A percentile compares a stretch with the other conserved stretches of the same genome.
Evolutionary conservation across 176 grass and related monocot species (phyloP).

Genomic region (Stipa capillata): DNA sequence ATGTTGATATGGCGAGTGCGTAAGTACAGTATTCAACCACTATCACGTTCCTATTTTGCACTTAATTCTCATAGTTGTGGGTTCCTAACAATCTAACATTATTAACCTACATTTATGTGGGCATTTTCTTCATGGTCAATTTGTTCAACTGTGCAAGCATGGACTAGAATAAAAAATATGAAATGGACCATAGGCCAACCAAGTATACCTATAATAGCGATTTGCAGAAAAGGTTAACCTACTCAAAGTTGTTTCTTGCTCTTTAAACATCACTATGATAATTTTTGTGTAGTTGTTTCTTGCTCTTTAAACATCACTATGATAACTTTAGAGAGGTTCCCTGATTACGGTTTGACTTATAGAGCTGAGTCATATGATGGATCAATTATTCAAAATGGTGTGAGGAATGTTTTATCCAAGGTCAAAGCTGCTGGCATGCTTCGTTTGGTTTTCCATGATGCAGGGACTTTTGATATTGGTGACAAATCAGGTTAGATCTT

Average conservation of each 20-base stretch:
- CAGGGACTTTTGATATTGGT: constrained; percentile 66
- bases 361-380: constrained; percentile 46
- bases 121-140: neutral
- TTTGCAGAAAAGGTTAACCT: neutral
- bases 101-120: neutral
- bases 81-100: neutral
- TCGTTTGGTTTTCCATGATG: constrained; percentile 93
- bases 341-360: constrained; percentile 3
- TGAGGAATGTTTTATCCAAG: constrained; percentile 79
- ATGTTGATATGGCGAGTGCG: constrained; percentile 43
- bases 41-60: neutral
- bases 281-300: neutral
- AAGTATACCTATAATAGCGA: neutral
- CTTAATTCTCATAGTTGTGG: neutral
- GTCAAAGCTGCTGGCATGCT: constrained; percentile 77
- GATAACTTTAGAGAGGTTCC: neutral
- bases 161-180: neutral
- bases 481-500: constrained; percentile 65
- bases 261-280: neutral
- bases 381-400: constrained; percentile 53
- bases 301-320: neutral
- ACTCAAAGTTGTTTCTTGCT: constrained; percentile 16
- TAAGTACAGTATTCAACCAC: constrained; percentile 40
- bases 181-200: neutral
- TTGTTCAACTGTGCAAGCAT: neutral